Base-by-base conservation (phyloP, 805 yeast genomes). In the Grigorovia humatica region DNA sequence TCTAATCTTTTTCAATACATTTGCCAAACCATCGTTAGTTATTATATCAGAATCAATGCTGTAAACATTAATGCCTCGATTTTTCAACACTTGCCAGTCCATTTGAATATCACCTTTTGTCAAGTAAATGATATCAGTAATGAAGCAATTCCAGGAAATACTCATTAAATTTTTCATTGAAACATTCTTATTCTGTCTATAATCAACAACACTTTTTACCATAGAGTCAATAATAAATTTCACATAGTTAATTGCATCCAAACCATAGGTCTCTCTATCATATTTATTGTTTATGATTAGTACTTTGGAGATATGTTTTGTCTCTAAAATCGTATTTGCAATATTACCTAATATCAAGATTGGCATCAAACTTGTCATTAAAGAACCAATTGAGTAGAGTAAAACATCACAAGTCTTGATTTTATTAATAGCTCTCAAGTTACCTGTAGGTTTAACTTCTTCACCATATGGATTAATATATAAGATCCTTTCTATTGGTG, bases 391-490 rank as follows among this genome's bases (percentile, higher is more conserved):
- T 0, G 95, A 85, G 62, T 82, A 87, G 0, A 90, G 71, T 0
- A 89, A 69, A 13, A 78, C 71, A 41, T 82, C 77, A 0, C 87
- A 70, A 4, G 70, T 61, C 19, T 71, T 60, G 2, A 88, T 62
- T 23, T 77, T 72, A 1, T 76, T 66, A 1, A 79, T 62, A 0
- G 83, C 89, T 47, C 86, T 70, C 2, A 80, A 66, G 57, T 83
- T 83, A 1, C 91, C 89, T 35, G 71, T 66, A 2, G 96, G 96
- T 55, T 80, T 78, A 27, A 86, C 82, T 62, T 89, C 96, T 59
- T 85, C 87, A 0, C 96, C 96, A 63, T 85, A 86, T 0, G 93
- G 90, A 18, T 89, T 86, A 48, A 89, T 84, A 62, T 90, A 89
- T 57, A 81, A 82, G 4, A 89, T 77, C 40, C 91, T 70, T 27